Base-by-base conservation (phyloP, 2,329 filamentous ascomycete species). In the Beauveria caledonica region DNA sequence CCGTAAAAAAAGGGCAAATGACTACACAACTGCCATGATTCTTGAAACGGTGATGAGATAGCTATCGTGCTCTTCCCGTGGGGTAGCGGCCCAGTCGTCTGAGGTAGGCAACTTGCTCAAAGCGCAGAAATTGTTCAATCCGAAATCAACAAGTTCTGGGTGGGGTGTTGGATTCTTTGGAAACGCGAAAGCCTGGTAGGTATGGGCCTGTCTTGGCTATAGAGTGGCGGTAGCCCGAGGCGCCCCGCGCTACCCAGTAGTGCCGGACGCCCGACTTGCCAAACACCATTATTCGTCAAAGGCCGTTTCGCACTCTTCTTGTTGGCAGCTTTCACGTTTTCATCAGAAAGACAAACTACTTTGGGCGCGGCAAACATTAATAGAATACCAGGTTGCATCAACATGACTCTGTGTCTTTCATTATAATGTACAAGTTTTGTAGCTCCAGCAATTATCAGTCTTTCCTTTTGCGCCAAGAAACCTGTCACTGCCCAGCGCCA, bases 111-210 rank as follows among this genome's bases (percentile, higher is more conserved):
- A 59, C 25, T 36, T n/a, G 40, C 19, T 59, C 57, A 52, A 52
- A 39, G 40, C 48, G 57, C 49, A 52, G 57, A 59, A 59, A 59
- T 59, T 52, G 39, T 59, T 57, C 57, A 59, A 59, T 59, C 57
- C 49, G 4, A 50, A 58, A 39, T 39, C 36, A 42, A 51, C 57
- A 21, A 49, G n/a, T n/a, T 59, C 44, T 59, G 48, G 29, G 46
- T 52, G 57, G 57, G 57, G 57, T 59, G 57, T 46, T 59, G 57
- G 50, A 59, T 40, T 57, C 27, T 59, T 59, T 36, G 19, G 27
- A 59, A 59, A 59, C 57, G 57, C 57, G 49, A 52, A 52, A 45
- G 45, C 48, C 17, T 36, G 51, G 21, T 19, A 21, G 54, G 56
- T 50, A 46, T 59, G 57, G 39, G 49, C 57, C 57, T 44, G 56